A percentile compares a stretch with the other conserved stretches of the same genome.
phyloP scores from a whole-genome alignment of 2,329 filamentous ascomycete genomes.

The Cladophialophora psammophila region DNA sequence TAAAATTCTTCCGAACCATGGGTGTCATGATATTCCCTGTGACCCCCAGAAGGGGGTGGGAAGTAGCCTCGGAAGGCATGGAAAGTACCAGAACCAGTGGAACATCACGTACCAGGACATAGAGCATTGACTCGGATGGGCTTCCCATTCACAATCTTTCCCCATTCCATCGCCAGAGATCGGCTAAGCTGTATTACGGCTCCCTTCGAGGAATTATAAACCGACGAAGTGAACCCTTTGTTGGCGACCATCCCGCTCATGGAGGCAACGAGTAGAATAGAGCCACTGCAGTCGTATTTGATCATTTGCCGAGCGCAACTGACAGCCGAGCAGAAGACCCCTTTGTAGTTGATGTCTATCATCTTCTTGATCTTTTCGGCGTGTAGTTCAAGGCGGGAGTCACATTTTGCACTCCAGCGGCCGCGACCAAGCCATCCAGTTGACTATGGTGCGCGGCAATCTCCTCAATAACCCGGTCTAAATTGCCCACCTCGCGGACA shows the following conservation, averaged over 20 bases:
- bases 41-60: neutral
- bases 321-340: conserved; percentile 39
- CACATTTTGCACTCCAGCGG: conserved; percentile 54
- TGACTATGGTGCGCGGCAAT: conserved; percentile 48
- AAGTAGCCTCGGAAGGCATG: neutral
- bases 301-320: conserved; percentile 72
- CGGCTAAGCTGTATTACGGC: conserved; percentile 53
- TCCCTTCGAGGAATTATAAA: conserved; percentile 55
- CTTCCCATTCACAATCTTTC: conserved; percentile 45
- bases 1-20: conserved; percentile 84
- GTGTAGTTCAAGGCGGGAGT: conserved; percentile 52
- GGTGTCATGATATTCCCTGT: conserved; percentile 61
- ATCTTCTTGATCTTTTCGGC: conserved; percentile 48
- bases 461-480: conserved; percentile 47
- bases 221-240: conserved; percentile 46
- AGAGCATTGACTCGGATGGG: conserved; percentile 62
- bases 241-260: conserved; percentile 70
- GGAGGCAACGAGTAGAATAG: conserved; percentile 68
- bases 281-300: conserved; percentile 63
- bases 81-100: too few relatives aligned
- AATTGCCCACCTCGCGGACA: conserved; percentile 45
- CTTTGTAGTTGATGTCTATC: conserved; percentile 44
- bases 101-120: conserved; percentile 56
- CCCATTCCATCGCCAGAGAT: conserved; percentile 55
- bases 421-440: conserved; percentile 53